Conservation (phyloP, 805 yeast genomes). For the Starmerella potacharoeniae region DNA sequence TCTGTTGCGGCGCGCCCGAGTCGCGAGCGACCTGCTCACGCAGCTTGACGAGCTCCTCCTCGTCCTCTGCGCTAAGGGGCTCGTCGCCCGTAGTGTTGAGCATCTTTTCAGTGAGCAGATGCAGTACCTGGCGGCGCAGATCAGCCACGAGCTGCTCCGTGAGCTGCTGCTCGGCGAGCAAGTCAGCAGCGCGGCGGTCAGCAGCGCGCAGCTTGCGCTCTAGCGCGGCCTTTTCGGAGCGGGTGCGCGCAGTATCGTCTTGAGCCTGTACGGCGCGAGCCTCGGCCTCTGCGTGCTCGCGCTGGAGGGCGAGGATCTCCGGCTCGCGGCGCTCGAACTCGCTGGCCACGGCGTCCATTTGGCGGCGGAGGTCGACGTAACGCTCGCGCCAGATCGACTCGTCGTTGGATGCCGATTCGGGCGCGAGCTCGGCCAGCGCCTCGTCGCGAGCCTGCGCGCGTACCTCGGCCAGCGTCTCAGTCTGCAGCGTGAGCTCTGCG, state of each 20-base stretch:
- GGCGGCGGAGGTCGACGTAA: slow-evolving; percentile 56
- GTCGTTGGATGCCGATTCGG: slow-evolving; percentile 32
- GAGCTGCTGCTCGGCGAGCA: slow-evolving; percentile 37
- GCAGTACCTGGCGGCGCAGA: slow-evolving; percentile 72
- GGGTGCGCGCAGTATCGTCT: slow-evolving; percentile 38
- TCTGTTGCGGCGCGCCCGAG: background rate
- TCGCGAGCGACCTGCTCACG: slow-evolving; percentile 28
- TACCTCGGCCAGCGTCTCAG: slow-evolving; percentile 6
- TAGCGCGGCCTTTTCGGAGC: slow-evolving; percentile 31
- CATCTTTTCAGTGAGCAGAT: slow-evolving; percentile 47
- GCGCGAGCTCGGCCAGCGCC: slow-evolving; percentile 19
- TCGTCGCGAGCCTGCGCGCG: slow-evolving; percentile 16
- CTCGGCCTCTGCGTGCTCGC: slow-evolving; percentile 24
- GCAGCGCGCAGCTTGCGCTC: slow-evolving; percentile 27
- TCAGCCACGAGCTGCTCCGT: slow-evolving; percentile 54
- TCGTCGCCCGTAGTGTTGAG: slow-evolving; percentile 45
- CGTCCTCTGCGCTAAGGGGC: slow-evolving; percentile 56
- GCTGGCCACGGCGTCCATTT: slow-evolving; percentile 56
- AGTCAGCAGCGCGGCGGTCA: slow-evolving; percentile 32
- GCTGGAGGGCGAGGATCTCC: slow-evolving; percentile 32
- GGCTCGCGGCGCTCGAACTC: slow-evolving; percentile 78
- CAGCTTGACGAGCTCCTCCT: slow-evolving; percentile 48
- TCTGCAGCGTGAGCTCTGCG: slow-evolving; percentile 20
- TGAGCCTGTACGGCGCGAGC: slow-evolving; percentile 52
- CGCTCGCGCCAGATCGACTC: slow-evolving; percentile 58